A percentile compares a stretch with the other conserved stretches of the same genome.
Evolutionary conservation across 441 rosid genomes (phyloP).

Genomic region (Brassica balearica): DNA sequence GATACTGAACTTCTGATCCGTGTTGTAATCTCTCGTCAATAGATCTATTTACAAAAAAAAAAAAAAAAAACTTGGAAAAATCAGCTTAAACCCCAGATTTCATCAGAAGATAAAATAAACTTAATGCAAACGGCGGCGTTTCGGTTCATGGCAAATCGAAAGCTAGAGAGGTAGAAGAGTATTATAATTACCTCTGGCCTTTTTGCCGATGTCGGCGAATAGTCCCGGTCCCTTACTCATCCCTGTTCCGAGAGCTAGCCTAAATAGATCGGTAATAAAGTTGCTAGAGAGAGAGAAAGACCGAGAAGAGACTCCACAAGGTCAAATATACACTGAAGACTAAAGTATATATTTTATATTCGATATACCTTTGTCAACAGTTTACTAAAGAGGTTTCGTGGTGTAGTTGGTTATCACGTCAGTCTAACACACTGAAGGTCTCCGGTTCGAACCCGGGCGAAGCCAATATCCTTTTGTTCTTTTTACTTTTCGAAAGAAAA

Average conservation of each 20-base stretch:
- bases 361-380: neutral
- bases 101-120: neutral
- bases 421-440: conserved; percentile 99
- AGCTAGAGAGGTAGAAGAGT: neutral
- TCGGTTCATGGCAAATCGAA: neutral
- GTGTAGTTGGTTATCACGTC: conserved; percentile 99
- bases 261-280: neutral
- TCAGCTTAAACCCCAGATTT: too few relatives aligned
- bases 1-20: neutral
- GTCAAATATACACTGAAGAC: neutral
- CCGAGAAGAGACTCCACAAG: neutral
- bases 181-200: conserved; percentile 54
- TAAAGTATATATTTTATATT: too few relatives aligned
- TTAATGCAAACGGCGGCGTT: neutral
- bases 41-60: neutral
- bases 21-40: neutral
- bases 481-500: neutral
- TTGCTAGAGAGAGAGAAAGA: neutral
- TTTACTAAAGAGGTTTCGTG: conserved; percentile 54
- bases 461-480: conserved; percentile 21
- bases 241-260: conserved; percentile 9
- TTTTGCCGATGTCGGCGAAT: conserved; percentile 71
- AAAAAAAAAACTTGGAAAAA: too few relatives aligned
- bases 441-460: conserved; percentile 92
- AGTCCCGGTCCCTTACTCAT: conserved; percentile 74